A percentile compares a stretch with the other conserved stretches of the same genome.
Evolutionary conservation across 129 eudicot species (phyloP).

Genomic region (Daucus carota): DNA sequence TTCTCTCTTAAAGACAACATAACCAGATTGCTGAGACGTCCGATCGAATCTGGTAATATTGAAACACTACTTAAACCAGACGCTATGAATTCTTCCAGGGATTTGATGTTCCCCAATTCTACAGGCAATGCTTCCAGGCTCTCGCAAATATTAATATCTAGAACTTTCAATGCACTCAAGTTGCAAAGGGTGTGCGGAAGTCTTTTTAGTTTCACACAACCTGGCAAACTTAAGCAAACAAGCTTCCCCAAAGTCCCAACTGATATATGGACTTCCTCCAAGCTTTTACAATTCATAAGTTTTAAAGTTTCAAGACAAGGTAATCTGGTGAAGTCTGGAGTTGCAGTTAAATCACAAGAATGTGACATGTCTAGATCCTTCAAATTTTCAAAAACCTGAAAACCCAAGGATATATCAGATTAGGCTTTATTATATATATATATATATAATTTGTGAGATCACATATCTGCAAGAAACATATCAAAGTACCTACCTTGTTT

Average conservation of each 20-base stretch:
- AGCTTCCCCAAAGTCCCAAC: conserved; percentile 5
- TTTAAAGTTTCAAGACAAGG: conserved; percentile 1
- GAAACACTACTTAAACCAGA: neutral
- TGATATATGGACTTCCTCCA: conserved; percentile 10
- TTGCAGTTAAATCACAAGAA: neutral
- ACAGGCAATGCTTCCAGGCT: neutral
- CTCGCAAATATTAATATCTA: neutral
- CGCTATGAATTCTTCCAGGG: neutral
- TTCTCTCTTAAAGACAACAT: neutral
- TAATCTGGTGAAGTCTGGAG: conserved; percentile 4
- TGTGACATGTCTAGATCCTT: neutral
- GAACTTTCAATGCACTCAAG: neutral
- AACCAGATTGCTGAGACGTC: neutral
- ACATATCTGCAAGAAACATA: neutral
- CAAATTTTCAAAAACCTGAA: conserved; percentile 1
- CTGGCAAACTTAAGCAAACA: neutral
- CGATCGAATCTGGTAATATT: neutral
- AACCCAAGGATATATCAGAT: no score
- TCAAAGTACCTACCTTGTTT: neutral
- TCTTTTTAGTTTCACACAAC: neutral
- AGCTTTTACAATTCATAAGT: neutral
- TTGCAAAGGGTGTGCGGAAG: conserved; percentile 3
- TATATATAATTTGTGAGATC: neutral
- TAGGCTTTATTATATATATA: neutral
- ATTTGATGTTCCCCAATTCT: neutral